Percentiles rank a stretch among this genome's conserved stretches.
Conservation (phyloP, 1,139 yeast species). For the Pichia sorboxylosa region DNA sequence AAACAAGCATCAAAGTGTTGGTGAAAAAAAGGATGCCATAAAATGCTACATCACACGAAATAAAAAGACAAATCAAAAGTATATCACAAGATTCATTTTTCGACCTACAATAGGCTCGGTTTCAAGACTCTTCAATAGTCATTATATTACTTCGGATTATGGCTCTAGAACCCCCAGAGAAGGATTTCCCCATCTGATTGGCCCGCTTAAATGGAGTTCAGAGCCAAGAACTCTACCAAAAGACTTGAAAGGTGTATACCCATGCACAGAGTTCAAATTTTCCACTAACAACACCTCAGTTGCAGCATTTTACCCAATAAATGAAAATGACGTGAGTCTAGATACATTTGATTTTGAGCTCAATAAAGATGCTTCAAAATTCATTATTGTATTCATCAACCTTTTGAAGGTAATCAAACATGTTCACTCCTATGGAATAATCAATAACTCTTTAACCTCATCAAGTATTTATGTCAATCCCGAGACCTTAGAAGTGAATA, state of each 20-base stretch:
- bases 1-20: slow-evolving; percentile 1
- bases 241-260: slow-evolving; percentile 3
- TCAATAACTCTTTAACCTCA: slow-evolving; percentile 40
- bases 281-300: slow-evolving; percentile 4
- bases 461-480: slow-evolving; percentile 26
- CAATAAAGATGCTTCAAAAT: slow-evolving; percentile 26
- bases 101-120: slow-evolving; percentile 9
- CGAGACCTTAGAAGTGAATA: slow-evolving; percentile 26
- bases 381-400: slow-evolving; percentile 27
- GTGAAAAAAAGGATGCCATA: slow-evolving; percentile 8
- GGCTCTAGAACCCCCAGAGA: slow-evolving; percentile 1
- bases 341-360: background rate
- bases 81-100: slow-evolving; percentile 9
- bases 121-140: slow-evolving; percentile 10
- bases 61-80: slow-evolving; percentile 6
- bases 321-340: slow-evolving; percentile 4
- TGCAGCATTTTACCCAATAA: slow-evolving; percentile 6
- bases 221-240: slow-evolving; percentile 9
- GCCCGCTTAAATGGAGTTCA: slow-evolving; percentile 4
- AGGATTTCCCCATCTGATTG: slow-evolving; percentile 1
- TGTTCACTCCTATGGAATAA: slow-evolving; percentile 35
- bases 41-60: slow-evolving; percentile 7
- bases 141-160: slow-evolving; percentile 5
- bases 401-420: slow-evolving; percentile 28
- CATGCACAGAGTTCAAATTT: slow-evolving; percentile 6